Conservation (phyloP, 2,329 filamentous ascomycete genomes). For the Xylariaceae sp. region DNA sequence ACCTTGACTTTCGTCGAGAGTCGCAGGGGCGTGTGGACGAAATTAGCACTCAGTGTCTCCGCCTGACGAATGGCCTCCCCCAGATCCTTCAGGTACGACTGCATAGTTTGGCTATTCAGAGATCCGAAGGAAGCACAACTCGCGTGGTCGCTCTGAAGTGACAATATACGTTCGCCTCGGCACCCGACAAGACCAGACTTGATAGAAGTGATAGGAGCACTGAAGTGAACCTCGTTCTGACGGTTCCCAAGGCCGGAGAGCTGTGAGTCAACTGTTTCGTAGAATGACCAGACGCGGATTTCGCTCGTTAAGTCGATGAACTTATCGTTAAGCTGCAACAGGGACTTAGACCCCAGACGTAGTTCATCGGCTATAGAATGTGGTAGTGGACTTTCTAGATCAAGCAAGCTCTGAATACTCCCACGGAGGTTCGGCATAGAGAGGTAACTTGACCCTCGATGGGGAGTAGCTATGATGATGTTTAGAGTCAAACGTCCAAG, state of each 20-base stretch:
- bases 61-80: slow-evolving; percentile 36
- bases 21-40: slow-evolving; percentile 41
- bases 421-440: slow-evolving; percentile 51
- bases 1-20: slow-evolving; percentile 51
- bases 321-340: slow-evolving; percentile 48
- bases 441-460: slow-evolving; percentile 59
- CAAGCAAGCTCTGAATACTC: slow-evolving; percentile 49
- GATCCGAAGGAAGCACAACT: slow-evolving; percentile 51
- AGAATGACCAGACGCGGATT: slow-evolving; percentile 57
- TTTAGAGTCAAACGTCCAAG: slow-evolving; percentile 11
- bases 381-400: slow-evolving; percentile 47
- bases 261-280: slow-evolving; percentile 57
- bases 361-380: slow-evolving; percentile 46
- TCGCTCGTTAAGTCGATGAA: slow-evolving; percentile 55
- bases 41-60: slow-evolving; percentile 31
- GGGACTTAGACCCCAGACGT: slow-evolving; percentile 43
- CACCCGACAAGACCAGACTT: slow-evolving; percentile 49
- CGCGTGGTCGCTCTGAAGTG: slow-evolving; percentile 50
- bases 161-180: slow-evolving; percentile 47
- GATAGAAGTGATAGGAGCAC: slow-evolving; percentile 54
- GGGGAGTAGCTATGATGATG: slow-evolving; percentile 47
- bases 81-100: slow-evolving; percentile 36
- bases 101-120: slow-evolving; percentile 45
- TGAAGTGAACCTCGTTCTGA: slow-evolving; percentile 48
- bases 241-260: slow-evolving; percentile 41